Conservation (phyloP, 352 stramenopile genomes). For the Phytophthora ohioensis region DNA sequence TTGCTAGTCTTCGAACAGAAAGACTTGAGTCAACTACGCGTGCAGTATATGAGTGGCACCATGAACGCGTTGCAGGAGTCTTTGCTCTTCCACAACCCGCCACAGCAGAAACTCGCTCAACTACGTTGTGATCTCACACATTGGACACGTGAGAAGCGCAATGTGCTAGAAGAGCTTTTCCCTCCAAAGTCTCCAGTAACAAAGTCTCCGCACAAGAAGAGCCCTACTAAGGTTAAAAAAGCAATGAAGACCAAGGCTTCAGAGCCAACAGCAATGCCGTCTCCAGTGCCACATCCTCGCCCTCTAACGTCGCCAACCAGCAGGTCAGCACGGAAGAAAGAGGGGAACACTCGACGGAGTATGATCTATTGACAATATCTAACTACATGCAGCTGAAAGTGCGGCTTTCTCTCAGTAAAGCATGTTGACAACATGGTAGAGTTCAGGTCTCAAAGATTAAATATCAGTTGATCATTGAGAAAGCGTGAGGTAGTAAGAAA, state of each 20-base stretch:
- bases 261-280: background rate
- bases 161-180: slow-evolving; percentile 63
- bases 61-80: slow-evolving; percentile 85
- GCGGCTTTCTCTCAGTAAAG: slow-evolving; percentile 71
- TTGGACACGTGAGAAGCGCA: slow-evolving; percentile 63
- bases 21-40: slow-evolving; percentile 58
- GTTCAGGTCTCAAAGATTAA: slow-evolving; percentile 91
- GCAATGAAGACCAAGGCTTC: background rate
- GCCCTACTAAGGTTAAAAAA: slow-evolving; percentile 15
- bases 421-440: slow-evolving; percentile 63
- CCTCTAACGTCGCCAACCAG: slow-evolving; percentile 24
- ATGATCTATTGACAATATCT: slow-evolving; percentile 21
- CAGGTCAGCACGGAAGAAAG: background rate
- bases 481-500: slow-evolving; percentile 5
- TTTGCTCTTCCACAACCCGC: slow-evolving; percentile 82
- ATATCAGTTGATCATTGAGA: slow-evolving; percentile 87
- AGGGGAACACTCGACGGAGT: slow-evolving; percentile 15
- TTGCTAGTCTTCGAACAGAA: slow-evolving; percentile 65
- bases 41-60: slow-evolving; percentile 77
- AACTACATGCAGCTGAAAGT: background rate
- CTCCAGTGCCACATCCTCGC: background rate
- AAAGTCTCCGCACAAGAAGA: slow-evolving; percentile 15
- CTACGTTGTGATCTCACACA: slow-evolving; percentile 54
- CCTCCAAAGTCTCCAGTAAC: slow-evolving; percentile 24
- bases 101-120: slow-evolving; percentile 78